These are phyloP conservation scores for Funneliformis geosporum DNA, from an alignment of 192 early-diverging fungal species.

Conservation along the genomic window DNA sequence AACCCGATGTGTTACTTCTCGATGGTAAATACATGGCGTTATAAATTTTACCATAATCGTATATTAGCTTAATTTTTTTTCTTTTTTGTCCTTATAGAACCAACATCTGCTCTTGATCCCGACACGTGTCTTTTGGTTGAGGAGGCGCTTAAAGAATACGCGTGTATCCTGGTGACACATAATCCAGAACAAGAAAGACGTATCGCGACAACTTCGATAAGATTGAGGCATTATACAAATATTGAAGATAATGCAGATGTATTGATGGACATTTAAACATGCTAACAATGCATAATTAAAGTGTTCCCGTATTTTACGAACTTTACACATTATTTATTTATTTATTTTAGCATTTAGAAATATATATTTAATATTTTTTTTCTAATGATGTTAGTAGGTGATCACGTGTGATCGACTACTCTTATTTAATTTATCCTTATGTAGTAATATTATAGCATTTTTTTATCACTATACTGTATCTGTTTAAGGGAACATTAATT, in stretches of 20 bases:
- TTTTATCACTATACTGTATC: too few species aligned
- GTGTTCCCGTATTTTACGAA: too few species aligned
- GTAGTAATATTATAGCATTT: too few species aligned
- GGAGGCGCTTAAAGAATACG: conserved; percentile 58
- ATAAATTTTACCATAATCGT: neutral
- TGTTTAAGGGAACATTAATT: too few species aligned
- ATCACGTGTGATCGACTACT: too few species aligned
- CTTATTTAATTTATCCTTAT: too few species aligned
- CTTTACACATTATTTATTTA: too few species aligned
- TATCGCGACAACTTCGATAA: conserved; percentile 40
- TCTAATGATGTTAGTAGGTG: too few species aligned
- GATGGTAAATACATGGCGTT: conserved; percentile 56
- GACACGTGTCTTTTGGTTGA: conserved; percentile 71
- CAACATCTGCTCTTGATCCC: conserved; percentile 84
- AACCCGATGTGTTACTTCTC: conserved; percentile 75
- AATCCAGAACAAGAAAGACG: conserved; percentile 65
- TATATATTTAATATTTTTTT: too few species aligned
- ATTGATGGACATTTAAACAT: neutral
- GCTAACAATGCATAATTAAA: too few species aligned
- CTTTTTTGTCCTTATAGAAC: conserved; percentile 50
- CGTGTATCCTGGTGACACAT: conserved; percentile 85
- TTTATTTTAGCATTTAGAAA: too few species aligned
- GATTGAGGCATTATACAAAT: neutral
- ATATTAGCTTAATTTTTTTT: neutral
- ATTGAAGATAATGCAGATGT: neutral